phyloP scores from a whole-genome alignment of 1,284 basidiomycete species.

The Chiua sp. region DNA sequence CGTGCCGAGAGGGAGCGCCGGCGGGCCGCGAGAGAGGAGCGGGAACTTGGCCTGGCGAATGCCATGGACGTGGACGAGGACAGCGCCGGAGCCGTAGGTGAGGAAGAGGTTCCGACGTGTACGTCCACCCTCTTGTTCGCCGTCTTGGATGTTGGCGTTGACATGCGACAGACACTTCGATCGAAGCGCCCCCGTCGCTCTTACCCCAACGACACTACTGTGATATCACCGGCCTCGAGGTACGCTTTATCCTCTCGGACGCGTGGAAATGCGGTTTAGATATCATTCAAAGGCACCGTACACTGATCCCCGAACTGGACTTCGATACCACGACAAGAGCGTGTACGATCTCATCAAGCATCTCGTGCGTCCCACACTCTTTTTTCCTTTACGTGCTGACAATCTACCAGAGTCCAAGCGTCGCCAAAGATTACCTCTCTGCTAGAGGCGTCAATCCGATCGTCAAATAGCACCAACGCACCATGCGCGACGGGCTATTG shows the following conservation, averaged over 20 bases:
- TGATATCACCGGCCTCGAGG: constrained; percentile 88
- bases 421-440: constrained; percentile 54
- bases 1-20: constrained; percentile 64
- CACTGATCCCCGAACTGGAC: constrained; percentile 81
- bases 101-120: constrained; percentile 74
- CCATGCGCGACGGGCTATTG: too few relatives aligned
- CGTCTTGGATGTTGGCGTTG: too few relatives aligned
- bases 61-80: constrained; percentile 47
- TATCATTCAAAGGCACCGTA: constrained; percentile 66
- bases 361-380: constrained; percentile 55
- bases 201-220: constrained; percentile 82
- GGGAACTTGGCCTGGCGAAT: constrained; percentile 7
- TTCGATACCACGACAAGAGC: constrained; percentile 87
- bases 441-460: constrained; percentile 58
- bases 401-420: constrained; percentile 44
- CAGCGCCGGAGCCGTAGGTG: constrained; percentile 18
- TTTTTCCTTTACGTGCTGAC: background rate
- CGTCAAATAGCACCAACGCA: constrained; percentile 41
- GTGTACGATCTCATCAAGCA: constrained; percentile 85
- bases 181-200: constrained; percentile 86
- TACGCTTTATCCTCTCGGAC: constrained; percentile 32
- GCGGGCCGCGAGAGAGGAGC: constrained; percentile 50
- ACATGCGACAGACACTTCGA: constrained; percentile 65
- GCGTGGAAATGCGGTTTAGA: background rate
- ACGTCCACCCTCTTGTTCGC: constrained; percentile 26